A percentile compares a stretch with the other conserved stretches of the same genome.
phyloP scores from a whole-genome alignment of 495 filamentous ascomycete genomes.

The Bombardia bombarda region DNA sequence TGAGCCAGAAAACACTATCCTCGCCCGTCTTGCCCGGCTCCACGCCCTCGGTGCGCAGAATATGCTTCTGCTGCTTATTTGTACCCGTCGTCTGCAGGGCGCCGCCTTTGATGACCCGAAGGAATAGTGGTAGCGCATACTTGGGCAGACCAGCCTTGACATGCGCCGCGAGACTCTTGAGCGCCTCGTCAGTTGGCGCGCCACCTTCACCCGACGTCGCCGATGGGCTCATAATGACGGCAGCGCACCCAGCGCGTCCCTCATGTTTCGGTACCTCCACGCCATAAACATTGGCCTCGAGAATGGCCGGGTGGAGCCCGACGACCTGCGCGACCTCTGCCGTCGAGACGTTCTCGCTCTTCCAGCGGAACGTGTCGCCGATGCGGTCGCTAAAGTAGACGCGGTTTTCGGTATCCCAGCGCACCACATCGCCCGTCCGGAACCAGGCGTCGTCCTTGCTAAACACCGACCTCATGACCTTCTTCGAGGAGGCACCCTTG shows the following conservation, averaged over 20 bases:
- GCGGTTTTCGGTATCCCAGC: conserved; percentile 60
- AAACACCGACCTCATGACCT: conserved; percentile 73
- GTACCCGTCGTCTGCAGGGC: conserved; percentile 65
- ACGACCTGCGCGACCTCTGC: conserved; percentile 73
- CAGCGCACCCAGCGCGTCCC: conserved; percentile 78
- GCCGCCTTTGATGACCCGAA: conserved; percentile 51
- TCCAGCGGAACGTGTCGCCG: conserved; percentile 94
- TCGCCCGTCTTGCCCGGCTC: conserved; percentile 49
- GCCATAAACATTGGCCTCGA: conserved; percentile 85
- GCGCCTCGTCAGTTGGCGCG: conserved; percentile 26
- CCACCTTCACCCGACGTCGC: conserved; percentile 16
- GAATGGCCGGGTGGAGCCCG: conserved; percentile 55
- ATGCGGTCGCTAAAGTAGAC: conserved; percentile 86
- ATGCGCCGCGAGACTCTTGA: conserved; percentile 55
- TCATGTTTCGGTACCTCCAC: conserved; percentile 77
- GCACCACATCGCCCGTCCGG: conserved; percentile 76
- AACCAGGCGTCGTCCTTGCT: conserved; percentile 80
- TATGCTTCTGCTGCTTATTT: conserved; percentile 78
- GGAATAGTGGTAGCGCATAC: conserved; percentile 72
- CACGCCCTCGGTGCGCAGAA: conserved; percentile 64
- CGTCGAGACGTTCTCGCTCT: conserved; percentile 86
- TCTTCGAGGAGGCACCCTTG: conserved; percentile 60
- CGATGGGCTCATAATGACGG: conserved; percentile 45
- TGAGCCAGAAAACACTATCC: conserved; percentile 61
- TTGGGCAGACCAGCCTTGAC: conserved; percentile 50